Evolutionary conservation across 768 basidiomycete species (phyloP), one percentile per base, ranked within the genome.

Genomic region (Tephrocybe sp.): DNA sequence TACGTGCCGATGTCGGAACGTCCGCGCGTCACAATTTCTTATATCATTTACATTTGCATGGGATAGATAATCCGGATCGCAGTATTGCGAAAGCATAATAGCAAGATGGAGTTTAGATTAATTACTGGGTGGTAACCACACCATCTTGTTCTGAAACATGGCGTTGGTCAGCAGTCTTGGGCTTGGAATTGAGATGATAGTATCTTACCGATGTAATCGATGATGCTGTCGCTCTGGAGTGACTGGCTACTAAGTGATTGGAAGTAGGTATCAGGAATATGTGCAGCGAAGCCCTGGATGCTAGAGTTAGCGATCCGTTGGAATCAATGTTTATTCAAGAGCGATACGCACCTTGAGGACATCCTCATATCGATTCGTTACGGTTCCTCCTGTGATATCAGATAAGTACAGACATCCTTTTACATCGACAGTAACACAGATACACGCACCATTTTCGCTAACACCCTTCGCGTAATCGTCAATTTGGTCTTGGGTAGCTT

Each of bases 151-250:
- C 78, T 79, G 55, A 9, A n/a, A 19, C 31, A 36, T 39, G 17
- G 35, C 26, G 12, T 43, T 13, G 35, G 33, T 20, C 31, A 31
- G 16, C 17, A 14, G 22, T 31, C 31, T n/a, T n/a, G n/a, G n/a
- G n/a, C n/a, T n/a, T n/a, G n/a, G n/a, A n/a, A n/a, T n/a, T 39
- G 33, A 45, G 7, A 14, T 3, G 14, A 36, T 35, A 31, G 26
- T 39, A 17, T 60, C 71, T 9, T 39, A 79, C 79, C 79, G 52
- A 80, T 77, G 63, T 75, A 80, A 50, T 72, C 68, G 52, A 80
- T 72, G 46, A 66, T 44, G 43, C 61, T 67, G 23, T 55, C 60
- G 33, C 36, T 63, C 26, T 65, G 57, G 32, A 70, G 58, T 20
- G 52, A 62, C 49, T 26, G 26, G 31, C 36, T 63, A 20, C 64